Conservation (phyloP, 2,329 filamentous ascomycete species). For the Aureobasidium lini region DNA sequence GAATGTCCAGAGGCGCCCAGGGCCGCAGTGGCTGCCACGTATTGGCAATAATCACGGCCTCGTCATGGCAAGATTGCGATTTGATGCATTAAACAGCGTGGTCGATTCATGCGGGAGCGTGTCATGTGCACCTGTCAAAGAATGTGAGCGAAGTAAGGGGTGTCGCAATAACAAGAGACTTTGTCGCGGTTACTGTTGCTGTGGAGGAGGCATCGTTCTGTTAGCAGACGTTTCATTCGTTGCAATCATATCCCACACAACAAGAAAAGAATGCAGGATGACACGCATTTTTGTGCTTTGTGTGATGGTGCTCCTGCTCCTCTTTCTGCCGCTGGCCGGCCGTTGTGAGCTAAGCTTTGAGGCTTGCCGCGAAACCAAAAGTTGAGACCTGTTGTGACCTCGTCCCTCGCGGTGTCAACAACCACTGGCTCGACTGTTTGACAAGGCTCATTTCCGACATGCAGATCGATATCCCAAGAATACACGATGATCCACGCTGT, state of each 20-base stretch:
- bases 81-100: neutral
- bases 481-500: neutral
- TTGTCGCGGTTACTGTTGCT: conserved; percentile 4
- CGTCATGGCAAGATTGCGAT: conserved; percentile 7
- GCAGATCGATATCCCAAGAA: conserved; percentile 8
- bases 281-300: neutral
- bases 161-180: neutral
- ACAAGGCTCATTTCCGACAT: conserved; percentile 9
- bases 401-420: conserved; percentile 4
- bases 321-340: neutral
- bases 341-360: neutral
- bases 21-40: neutral
- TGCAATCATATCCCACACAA: conserved; percentile 7
- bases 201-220: neutral
- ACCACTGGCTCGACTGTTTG: conserved; percentile 6
- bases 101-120: conserved; percentile 4
- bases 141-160: conserved; percentile 4
- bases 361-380: conserved; percentile 3
- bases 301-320: neutral
- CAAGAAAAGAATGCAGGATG: neutral
- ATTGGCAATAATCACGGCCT: conserved; percentile 7
- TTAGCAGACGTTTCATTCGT: conserved; percentile 11
- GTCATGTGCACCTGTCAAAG: conserved; percentile 5
- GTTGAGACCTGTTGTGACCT: conserved; percentile 1
- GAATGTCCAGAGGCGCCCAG: neutral